Conservation (phyloP, 2,329 filamentous ascomycete genomes). For the Alternaria dauci region DNA sequence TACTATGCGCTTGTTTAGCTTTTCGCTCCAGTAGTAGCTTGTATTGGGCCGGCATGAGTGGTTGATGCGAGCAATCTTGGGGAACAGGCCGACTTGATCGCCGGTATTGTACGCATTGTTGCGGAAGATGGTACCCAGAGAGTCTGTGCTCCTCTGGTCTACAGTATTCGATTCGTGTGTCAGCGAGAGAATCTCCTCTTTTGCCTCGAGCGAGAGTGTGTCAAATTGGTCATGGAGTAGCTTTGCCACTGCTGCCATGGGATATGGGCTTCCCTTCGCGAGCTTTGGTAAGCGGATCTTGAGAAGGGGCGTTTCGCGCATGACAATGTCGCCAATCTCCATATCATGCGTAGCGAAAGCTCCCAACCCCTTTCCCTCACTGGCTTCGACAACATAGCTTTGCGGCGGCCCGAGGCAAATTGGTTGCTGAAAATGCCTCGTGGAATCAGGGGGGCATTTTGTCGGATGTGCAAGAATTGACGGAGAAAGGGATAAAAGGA, state of each 20-base stretch:
- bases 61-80: slow-evolving; percentile 49
- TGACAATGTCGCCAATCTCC: slow-evolving; percentile 50
- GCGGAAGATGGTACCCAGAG: slow-evolving; percentile 44
- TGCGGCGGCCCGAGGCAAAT: slow-evolving; percentile 36
- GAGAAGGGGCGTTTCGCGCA: slow-evolving; percentile 53
- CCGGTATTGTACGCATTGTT: slow-evolving; percentile 50
- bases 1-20: slow-evolving; percentile 41
- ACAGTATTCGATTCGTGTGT: slow-evolving; percentile 32
- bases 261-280: slow-evolving; percentile 38
- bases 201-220: slow-evolving; percentile 24
- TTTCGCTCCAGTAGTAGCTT: slow-evolving; percentile 49
- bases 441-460: slow-evolving; percentile 21
- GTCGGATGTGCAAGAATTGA: slow-evolving; percentile 10
- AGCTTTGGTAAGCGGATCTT: slow-evolving; percentile 40
- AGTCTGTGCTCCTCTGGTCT: slow-evolving; percentile 31
- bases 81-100: slow-evolving; percentile 42
- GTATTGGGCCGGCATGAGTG: slow-evolving; percentile 50
- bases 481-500: background rate
- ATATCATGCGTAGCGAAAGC: slow-evolving; percentile 52
- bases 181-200: slow-evolving; percentile 41
- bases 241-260: slow-evolving; percentile 31
- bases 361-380: slow-evolving; percentile 55
- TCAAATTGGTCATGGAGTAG: slow-evolving; percentile 38
- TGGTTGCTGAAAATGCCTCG: slow-evolving; percentile 25
- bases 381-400: slow-evolving; percentile 39